A percentile compares a stretch with the other conserved stretches of the same genome.
Evolutionary conservation across 352 stramenopile genomes (phyloP).

Genomic region (Phytophthora podocarpi): DNA sequence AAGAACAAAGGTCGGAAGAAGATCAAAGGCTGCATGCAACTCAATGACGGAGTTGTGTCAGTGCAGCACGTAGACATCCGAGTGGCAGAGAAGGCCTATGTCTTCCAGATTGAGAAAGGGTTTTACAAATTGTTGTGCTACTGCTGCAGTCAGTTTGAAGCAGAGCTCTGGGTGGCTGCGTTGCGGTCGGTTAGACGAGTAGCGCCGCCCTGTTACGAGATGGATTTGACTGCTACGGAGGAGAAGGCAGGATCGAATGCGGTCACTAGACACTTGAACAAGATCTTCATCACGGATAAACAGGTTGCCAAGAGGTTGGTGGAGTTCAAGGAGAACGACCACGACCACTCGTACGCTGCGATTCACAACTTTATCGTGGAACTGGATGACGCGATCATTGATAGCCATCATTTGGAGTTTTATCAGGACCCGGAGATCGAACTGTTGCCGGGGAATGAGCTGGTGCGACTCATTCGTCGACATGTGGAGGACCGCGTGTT

Average conservation of each 20-base stretch:
- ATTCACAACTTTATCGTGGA: conserved; percentile 68
- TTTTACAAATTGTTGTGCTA: conserved; percentile 86
- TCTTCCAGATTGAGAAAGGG: conserved; percentile 85
- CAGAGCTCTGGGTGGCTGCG: conserved; percentile 80
- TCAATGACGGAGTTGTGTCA: conserved; percentile 86
- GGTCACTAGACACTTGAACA: conserved; percentile 73
- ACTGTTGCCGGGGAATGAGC: conserved; percentile 72
- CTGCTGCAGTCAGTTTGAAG: conserved; percentile 78
- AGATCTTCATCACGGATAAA: conserved; percentile 79
- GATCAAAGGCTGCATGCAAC: conserved; percentile 82
- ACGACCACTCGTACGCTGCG: conserved; percentile 50
- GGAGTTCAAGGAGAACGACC: conserved; percentile 56
- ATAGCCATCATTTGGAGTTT: conserved; percentile 63
- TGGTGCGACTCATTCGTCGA: conserved; percentile 75
- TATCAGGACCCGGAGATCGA: conserved; percentile 69
- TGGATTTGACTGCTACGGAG: conserved; percentile 61
- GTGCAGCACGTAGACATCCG: conserved; percentile 83
- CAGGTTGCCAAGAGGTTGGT: conserved; percentile 53
- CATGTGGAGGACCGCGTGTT: conserved; percentile 86
- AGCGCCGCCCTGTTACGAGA: conserved; percentile 59
- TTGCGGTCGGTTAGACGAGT: conserved; percentile 55
- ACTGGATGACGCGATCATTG: conserved; percentile 74
- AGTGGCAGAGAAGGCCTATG: conserved; percentile 66
- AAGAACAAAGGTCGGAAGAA: conserved; percentile 75
- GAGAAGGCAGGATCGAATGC: conserved; percentile 59